A percentile compares a stretch with the other conserved stretches of the same genome.
phyloP scores from a whole-genome alignment of 495 filamentous ascomycete genomes.

The Tuber magnatum region DNA sequence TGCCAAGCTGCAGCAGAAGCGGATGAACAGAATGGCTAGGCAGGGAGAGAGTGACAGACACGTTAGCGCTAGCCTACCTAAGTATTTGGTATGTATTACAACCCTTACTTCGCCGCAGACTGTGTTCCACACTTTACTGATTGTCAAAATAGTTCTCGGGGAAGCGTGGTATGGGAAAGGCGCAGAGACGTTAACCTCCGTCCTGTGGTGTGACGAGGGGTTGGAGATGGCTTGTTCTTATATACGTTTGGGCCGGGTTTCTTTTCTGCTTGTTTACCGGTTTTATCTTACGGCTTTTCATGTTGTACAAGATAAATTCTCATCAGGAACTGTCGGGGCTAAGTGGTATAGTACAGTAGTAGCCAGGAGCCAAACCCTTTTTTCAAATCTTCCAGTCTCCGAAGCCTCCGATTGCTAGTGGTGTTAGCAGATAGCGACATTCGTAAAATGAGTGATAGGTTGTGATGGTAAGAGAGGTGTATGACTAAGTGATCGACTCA shows the following conservation, averaged over 20 bases:
- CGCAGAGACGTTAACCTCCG: conserved; percentile 45
- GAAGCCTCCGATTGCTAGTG: neutral
- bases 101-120: neutral
- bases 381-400: neutral
- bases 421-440: too few relatives aligned
- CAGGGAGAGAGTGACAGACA: conserved; percentile 96
- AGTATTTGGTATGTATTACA: conserved; percentile 66
- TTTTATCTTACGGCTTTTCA: conserved; percentile 15
- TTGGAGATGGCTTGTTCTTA: conserved; percentile 18
- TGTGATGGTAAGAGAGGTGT: neutral
- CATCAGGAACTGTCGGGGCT: neutral
- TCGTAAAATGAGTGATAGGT: neutral
- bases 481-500: neutral
- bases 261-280: conserved; percentile 5
- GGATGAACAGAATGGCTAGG: conserved; percentile 96
- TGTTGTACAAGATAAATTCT: neutral
- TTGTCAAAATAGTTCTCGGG: conserved; percentile 46
- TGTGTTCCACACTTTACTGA: conserved; percentile 38
- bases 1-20: conserved; percentile 84
- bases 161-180: conserved; percentile 57
- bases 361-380: neutral
- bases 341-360: neutral
- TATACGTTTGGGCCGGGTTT: conserved; percentile 17
- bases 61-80: conserved; percentile 68
- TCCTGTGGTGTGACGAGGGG: neutral